Evolutionary conservation across 1,284 basidiomycete species (phyloP).

Genomic region (Rhizopogon parksii): DNA sequence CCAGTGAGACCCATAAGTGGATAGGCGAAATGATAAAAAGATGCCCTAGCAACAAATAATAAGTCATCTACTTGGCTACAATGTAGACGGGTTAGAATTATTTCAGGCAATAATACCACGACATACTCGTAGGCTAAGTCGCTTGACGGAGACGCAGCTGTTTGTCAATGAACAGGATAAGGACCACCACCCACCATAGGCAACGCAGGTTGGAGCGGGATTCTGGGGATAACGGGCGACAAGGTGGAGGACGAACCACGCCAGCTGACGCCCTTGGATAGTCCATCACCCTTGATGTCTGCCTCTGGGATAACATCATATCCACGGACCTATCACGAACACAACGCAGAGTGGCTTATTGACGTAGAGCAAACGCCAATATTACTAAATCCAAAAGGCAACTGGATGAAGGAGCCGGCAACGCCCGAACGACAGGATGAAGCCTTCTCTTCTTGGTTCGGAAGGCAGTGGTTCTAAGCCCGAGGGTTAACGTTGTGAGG

Average conservation of each 20-base stretch:
- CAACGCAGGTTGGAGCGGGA: not conserved
- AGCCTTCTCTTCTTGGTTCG: too few relatives aligned
- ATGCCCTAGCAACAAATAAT: too few relatives aligned
- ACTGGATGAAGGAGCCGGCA: too few relatives aligned
- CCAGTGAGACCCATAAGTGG: too few relatives aligned
- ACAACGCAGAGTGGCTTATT: not conserved
- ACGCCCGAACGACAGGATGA: too few relatives aligned
- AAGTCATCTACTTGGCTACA: too few relatives aligned
- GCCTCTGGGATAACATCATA: not conserved
- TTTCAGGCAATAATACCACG: too few relatives aligned
- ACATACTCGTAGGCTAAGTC: not conserved
- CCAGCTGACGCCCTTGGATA: slow-evolving; percentile 9
- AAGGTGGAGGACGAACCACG: slow-evolving; percentile 12
- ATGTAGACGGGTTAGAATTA: too few relatives aligned
- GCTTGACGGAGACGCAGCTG: not conserved
- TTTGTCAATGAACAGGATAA: not conserved
- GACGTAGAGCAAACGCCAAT: not conserved
- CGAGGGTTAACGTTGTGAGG: too few relatives aligned
- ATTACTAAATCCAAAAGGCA: too few relatives aligned
- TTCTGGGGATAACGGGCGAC: slow-evolving; percentile 3
- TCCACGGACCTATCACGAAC: not conserved
- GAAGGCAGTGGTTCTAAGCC: too few relatives aligned
- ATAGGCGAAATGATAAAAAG: too few relatives aligned
- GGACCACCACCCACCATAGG: slow-evolving; percentile 13
- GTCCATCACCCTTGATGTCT: slow-evolving; percentile 4